A percentile compares a stretch with the other conserved stretches of the same genome.
Evolutionary conservation across 768 basidiomycete genomes (phyloP).

Genomic region (Boletus reticuloceps): DNA sequence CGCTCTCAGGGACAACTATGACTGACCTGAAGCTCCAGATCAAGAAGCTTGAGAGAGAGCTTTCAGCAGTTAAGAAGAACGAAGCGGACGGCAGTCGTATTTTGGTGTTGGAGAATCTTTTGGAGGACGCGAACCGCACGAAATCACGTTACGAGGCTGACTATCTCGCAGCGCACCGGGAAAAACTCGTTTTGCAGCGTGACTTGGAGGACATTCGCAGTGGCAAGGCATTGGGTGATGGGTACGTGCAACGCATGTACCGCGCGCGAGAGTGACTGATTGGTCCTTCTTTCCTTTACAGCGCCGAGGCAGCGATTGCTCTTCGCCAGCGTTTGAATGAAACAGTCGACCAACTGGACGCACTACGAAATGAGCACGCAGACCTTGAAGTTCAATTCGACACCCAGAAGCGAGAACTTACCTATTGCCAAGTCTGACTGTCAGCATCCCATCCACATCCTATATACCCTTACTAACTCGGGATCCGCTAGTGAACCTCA

Average conservation of each 20-base stretch:
- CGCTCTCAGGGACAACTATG: constrained; percentile 79
- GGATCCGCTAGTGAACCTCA: constrained; percentile 65
- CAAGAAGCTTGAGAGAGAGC: constrained; percentile 74
- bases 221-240: constrained; percentile 81
- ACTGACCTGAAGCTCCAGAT: constrained; percentile 91
- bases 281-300: constrained; percentile 30
- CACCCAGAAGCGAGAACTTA: constrained; percentile 62
- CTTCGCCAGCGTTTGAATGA: constrained; percentile 86
- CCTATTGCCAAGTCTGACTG: constrained; percentile 83
- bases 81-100: constrained; percentile 74
- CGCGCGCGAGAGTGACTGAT: not conserved
- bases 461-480: constrained; percentile 1
- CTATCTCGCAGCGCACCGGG: constrained; percentile 80
- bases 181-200: constrained; percentile 74
- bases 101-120: constrained; percentile 84
- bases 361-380: constrained; percentile 61
- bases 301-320: constrained; percentile 85
- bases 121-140: constrained; percentile 89
- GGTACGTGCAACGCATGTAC: constrained; percentile 43
- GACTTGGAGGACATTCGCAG: constrained; percentile 87
- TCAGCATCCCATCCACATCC: constrained; percentile 36
- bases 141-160: constrained; percentile 87
- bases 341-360: constrained; percentile 77
- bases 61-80: constrained; percentile 70
- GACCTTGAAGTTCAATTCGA: constrained; percentile 73